Conservation (phyloP, 768 basidiomycete genomes). For the Termitomyces sp. region DNA sequence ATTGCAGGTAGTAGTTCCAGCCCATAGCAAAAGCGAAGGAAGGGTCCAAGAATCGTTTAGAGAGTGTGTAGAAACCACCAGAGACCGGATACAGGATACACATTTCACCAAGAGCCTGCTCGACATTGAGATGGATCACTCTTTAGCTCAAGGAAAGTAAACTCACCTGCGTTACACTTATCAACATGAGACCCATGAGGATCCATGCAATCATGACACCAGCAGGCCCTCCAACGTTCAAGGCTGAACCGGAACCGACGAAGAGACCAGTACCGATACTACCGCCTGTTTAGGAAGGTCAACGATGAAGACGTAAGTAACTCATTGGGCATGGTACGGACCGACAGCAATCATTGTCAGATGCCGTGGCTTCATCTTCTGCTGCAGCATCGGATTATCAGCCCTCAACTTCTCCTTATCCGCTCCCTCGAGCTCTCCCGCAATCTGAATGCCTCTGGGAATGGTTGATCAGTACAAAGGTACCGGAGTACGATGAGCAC, state of each 20-base stretch:
- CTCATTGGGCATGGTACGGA: slow-evolving; percentile 16
- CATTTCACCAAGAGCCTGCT: slow-evolving; percentile 47
- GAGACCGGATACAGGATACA: slow-evolving; percentile 46
- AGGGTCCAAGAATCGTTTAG: slow-evolving; percentile 43
- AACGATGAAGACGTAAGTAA: not conserved
- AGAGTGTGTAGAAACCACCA: slow-evolving; percentile 46
- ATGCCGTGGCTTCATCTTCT: slow-evolving; percentile 47
- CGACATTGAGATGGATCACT: not conserved
- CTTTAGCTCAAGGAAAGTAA: not conserved
- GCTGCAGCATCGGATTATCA: slow-evolving; percentile 43
- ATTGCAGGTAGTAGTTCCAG: slow-evolving; percentile 47
- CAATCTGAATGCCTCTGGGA: slow-evolving; percentile 35
- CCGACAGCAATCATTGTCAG: slow-evolving; percentile 47
- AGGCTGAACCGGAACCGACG: slow-evolving; percentile 40
- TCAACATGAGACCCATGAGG: slow-evolving; percentile 44
- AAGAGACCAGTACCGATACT: slow-evolving; percentile 48
- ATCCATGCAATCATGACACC: slow-evolving; percentile 43
- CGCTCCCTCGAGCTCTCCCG: slow-evolving; percentile 26
- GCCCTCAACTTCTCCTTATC: slow-evolving; percentile 33
- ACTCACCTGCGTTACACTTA: slow-evolving; percentile 43
- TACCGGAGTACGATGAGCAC: not conserved
- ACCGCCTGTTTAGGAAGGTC: slow-evolving; percentile 28
- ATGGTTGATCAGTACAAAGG: not conserved
- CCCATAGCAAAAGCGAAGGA: slow-evolving; percentile 48
- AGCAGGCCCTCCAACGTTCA: slow-evolving; percentile 38